Percentiles rank a stretch among this genome's conserved stretches.
Evolutionary conservation across 2,329 filamentous ascomycete genomes (phyloP).

Genomic region (Seiridium unicorne): DNA sequence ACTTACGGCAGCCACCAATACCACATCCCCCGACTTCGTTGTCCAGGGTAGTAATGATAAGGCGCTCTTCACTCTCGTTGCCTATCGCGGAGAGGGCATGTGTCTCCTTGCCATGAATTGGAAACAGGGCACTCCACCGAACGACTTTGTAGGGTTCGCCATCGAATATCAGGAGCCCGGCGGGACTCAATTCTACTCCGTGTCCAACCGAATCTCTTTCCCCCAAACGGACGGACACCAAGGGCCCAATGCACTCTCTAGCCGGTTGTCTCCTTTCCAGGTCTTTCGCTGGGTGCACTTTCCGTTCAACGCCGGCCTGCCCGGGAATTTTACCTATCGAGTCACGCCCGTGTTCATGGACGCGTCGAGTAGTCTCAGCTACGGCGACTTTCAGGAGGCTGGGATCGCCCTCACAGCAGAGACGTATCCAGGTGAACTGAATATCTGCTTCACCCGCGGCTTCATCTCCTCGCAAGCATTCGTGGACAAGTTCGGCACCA

Average conservation of each 20-base stretch:
- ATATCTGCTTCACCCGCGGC: not conserved
- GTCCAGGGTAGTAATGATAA: not conserved
- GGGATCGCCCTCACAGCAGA: not conserved
- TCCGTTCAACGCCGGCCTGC: not conserved
- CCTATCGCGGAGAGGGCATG: not conserved
- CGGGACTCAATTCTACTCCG: not conserved
- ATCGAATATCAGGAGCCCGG: constrained; percentile 1
- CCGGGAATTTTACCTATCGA: not conserved
- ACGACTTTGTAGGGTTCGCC: constrained; percentile 2
- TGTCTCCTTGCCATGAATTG: constrained; percentile 2
- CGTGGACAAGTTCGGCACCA: not conserved
- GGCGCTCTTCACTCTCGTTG: not conserved
- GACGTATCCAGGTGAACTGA: constrained; percentile 1
- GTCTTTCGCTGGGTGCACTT: not conserved
- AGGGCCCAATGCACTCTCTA: not conserved
- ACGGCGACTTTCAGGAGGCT: not conserved
- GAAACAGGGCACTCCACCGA: not conserved
- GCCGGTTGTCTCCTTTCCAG: not conserved
- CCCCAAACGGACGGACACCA: not conserved
- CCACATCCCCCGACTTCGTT: not conserved
- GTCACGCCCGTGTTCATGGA: constrained; percentile 1
- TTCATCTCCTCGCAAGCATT: not conserved
- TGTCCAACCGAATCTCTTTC: not conserved
- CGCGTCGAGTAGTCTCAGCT: not conserved
- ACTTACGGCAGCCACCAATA: not conserved